Evolutionary conservation across 148 eudicot genomes (phyloP), one percentile per base, ranked within the genome.

Genomic region (Fagopyrum homotropicum): DNA sequence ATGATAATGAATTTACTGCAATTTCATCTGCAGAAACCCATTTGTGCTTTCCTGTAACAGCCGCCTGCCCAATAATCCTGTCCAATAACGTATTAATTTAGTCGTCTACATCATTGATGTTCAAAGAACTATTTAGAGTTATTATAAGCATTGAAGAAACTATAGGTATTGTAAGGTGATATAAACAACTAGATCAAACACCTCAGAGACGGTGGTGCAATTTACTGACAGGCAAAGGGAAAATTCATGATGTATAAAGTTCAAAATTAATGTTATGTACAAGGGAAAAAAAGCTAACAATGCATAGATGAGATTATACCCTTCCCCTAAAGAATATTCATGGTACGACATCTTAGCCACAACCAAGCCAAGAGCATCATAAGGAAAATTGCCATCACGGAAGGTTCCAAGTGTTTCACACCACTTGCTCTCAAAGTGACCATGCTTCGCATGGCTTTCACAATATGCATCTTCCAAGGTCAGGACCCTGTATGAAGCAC

Each of bases 391-490:
- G 57, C 81, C 83, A 78, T 89, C 86, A 60, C 57, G 79, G 75
- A 85, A 75, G 81, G 77, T 77, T 77, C 74, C 82, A 47, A 76
- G 76, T 57, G 59, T 45, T 57, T 75, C 79, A 56, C 73, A 59
- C 76, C 80, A 70, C 71, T 85, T 86, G 73, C 73, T 87, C 44
- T 77, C 86, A 35, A 78, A 76, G 75, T 79, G 63, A 75, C 79
- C 85, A 49, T 43, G 70, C 77, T 85, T 80, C 69, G 44, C 83
- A 68, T 79, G 81, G 75, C 80, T 77, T 75, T 87, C 82, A 75
- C 78, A 90, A 85, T 87, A 91, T 72, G 91, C 95, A 83, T 89
- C 98, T 79, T 91, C 97, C 84, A 87, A 93, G 73, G 90, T 85
- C 76, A 93, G 80, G 82, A 86, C 84, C 91, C 98, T 93, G 82